Base-by-base conservation (phyloP, 768 basidiomycete species). In the Calocera cornea region DNA sequence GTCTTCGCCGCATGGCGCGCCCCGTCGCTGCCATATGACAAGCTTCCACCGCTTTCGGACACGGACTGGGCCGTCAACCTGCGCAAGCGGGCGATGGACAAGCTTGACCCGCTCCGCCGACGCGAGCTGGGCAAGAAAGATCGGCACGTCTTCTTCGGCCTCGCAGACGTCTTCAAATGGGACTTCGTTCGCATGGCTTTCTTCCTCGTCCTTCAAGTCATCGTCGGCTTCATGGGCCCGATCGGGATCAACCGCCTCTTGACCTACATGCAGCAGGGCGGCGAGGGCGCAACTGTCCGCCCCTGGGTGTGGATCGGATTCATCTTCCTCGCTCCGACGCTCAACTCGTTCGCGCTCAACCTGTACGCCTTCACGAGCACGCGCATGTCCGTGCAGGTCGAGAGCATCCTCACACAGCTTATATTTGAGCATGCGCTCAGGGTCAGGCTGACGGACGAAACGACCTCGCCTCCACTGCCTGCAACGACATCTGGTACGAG, bases 371-470 rank as follows among this genome's bases (percentile, higher is more conserved):
- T 78, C 72, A 74, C 80, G 31, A 64, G 75, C 73, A 85, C 82
- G 0, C 76, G 83, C 2, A 75, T 77, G 10, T 70, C 82, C 27
- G 81, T 84, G 14, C 83, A 81, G 2, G 71, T 76, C 2, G 84
- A 88, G 72, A 80, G 77, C 34, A 75, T 87, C 69, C 69, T 83
- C 70, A 83, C 82, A 31, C 82, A 83, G 71, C 78, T 93, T 7
- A 86, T 94, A 73, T 95, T 94, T 77, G 89, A 90, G 44, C 90
- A 92, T 72, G 88, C 92, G 19, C 79, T 92, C 5, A 81, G 86
- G 34, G 83, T 89, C 47, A 81, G 87, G 34, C 79, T 87, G 76
- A 84, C 82, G 66, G 80, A 84, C 22, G 83, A 82, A 41, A 63
- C 72, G 44, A 70, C 70, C 7, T 73, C 72, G 11, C 74, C 73